Evolutionary conservation across 2,329 filamentous ascomycete genomes (phyloP), one percentile per base, ranked within the genome.

Genomic region (Pseudocercospora musae): DNA sequence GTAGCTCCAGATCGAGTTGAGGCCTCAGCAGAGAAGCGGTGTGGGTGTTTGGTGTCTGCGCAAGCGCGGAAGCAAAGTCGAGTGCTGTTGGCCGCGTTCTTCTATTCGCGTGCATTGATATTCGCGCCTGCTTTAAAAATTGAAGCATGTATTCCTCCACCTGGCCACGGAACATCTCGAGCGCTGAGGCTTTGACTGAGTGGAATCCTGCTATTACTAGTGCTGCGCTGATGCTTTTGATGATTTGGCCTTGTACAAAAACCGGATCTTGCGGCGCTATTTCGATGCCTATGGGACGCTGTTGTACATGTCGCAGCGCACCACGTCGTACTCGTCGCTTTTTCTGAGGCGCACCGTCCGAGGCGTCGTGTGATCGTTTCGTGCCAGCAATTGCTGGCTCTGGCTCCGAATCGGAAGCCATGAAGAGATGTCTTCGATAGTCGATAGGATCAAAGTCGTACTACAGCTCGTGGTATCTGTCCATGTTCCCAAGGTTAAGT

Each of bases 61-160:
- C 76, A 55, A 85, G 78, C 9, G 82, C 82, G 59, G 77, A 76
- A 61, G 84, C 80, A 72, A 87, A 88, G 73, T 89, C 86, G 64
- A 82, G 78, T 0, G 85, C 81, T 21, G 85, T 81, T 1, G 85
- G 82, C 50, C 80, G 78, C 9, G 77, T 80, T 56, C 86, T 82
- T 53, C 86, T 81, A 56, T 79, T 79, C 49, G 80, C 79, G 44
- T 79, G 74, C 86, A 88, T 89, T 5, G 84, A 86, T 52, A 80
- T 78, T 44, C 81, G 81, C 33, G 86, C 80, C 63, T 81, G 78
- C 29, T 78, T 77, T 40, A 84, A 77, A 64, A 88, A 81, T 59
- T 79, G 78, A 49, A 81, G 78, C 83, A 69, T 84, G 86, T 84
- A 87, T 72, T 86, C 83, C 75, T 88, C 84, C 21, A 82, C 79